Evolutionary conservation across 331 rosid species (phyloP).

Genomic region (Quercus phellos): DNA sequence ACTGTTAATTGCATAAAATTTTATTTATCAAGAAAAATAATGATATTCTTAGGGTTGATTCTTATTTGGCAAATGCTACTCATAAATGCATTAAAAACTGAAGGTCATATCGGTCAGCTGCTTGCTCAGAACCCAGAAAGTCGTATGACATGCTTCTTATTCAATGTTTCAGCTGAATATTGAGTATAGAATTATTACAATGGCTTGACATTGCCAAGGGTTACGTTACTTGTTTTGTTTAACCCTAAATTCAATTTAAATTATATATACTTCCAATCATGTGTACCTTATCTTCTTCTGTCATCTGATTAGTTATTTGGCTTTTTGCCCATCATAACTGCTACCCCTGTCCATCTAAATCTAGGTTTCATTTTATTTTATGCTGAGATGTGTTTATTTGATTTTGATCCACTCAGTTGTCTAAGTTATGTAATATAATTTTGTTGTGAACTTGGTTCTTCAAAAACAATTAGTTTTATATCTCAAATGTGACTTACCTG

Average conservation of each 20-base stretch:
- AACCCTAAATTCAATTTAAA: neutral
- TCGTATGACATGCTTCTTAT: neutral
- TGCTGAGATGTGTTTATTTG: neutral
- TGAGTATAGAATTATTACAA: neutral
- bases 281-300: neutral
- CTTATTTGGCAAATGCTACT: neutral
- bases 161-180: neutral
- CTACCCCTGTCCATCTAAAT: neutral
- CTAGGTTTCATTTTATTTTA: neutral
- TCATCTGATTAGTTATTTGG: neutral
- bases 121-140: neutral
- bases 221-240: neutral
- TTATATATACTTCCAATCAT: neutral
- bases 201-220: neutral
- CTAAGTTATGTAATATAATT: neutral
- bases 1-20: neutral
- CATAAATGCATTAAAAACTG: neutral
- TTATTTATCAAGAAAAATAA: no score
- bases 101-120: neutral
- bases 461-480: neutral
- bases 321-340: neutral
- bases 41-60: no score
- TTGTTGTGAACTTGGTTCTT: neutral
- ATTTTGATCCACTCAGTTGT: neutral
- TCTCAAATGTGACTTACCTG: slow-evolving; percentile 2